Conservation (phyloP, 2,329 filamentous ascomycete genomes). For the Arthroderma sp. region DNA sequence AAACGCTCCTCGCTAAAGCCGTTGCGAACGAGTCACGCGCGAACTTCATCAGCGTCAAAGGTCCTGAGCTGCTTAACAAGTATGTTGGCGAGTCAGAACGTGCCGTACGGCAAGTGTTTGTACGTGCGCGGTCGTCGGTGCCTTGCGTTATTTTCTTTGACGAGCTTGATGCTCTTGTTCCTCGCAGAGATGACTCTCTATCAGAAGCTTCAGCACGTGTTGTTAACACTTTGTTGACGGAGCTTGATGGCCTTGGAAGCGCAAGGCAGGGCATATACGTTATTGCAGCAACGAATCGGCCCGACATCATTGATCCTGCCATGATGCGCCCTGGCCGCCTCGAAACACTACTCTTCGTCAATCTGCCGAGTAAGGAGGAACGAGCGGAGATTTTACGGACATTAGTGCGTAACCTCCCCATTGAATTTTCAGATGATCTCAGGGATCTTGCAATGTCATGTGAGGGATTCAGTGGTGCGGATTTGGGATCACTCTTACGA, state of each 20-base stretch:
- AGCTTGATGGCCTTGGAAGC: constrained; percentile 69
- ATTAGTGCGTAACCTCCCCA: constrained; percentile 37
- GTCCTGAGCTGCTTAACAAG: constrained; percentile 91
- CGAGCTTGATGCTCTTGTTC: constrained; percentile 85
- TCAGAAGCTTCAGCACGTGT: constrained; percentile 78
- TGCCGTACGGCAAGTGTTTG: constrained; percentile 82
- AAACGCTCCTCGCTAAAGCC: constrained; percentile 89
- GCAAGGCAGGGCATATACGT: constrained; percentile 79
- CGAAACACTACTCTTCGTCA: constrained; percentile 78
- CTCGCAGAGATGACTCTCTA: constrained; percentile 62
- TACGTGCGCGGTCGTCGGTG: constrained; percentile 68
- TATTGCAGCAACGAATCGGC: constrained; percentile 86
- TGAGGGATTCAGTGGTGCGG: constrained; percentile 61
- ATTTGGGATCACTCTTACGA: constrained; percentile 45
- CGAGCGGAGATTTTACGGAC: constrained; percentile 75
- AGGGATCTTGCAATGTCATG: constrained; percentile 58
- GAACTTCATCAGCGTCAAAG: constrained; percentile 97
- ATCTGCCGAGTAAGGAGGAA: constrained; percentile 65
- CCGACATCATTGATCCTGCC: constrained; percentile 90
- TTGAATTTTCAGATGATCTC: constrained; percentile 43
- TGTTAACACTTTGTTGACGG: constrained; percentile 87
- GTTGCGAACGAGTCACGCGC: constrained; percentile 91
- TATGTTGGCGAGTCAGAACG: constrained; percentile 95
- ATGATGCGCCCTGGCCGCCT: constrained; percentile 86
- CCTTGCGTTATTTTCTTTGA: constrained; percentile 98